Base-by-base conservation (phyloP, 805 yeast genomes). In the Huiozyma sinensis region DNA sequence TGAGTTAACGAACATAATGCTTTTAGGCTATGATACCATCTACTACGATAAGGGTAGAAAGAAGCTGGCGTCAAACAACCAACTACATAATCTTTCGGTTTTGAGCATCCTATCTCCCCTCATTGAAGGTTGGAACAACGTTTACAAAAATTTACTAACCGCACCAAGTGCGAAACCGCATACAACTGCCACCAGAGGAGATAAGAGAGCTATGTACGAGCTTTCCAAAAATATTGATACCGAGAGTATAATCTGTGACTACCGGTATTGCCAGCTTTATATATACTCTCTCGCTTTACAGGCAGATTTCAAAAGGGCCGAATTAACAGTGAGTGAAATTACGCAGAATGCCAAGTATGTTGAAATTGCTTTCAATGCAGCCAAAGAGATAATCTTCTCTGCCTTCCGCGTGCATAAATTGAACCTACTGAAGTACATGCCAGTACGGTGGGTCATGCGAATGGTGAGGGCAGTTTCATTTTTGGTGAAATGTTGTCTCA, bases 361-460 rank as follows among this genome's bases (percentile, higher is more conserved):
- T 28, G 88, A 80, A 47, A 69, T 79, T 44, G 97, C 96, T 0
- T 85, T 81, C 51, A 76, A 71, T 46, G 82, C 97, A 0, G 96
- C 96, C 1, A 79, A 80, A 53, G 94, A 84, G 57, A 75, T 85
- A 53, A 65, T 89, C 28, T 71, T 74, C 27, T 81, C 83, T 5
- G 83, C 89, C 4, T 77, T 76, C 44, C 65, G 92, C 35, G 78
- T 87, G 6, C 85, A 81, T 53, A 70, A 70, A 48, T 64, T 82
- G 46, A 76, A 73, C 46, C 65, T 81, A 69, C 65, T 87, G 43
- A 70, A 78, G 45, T 82, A 72, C 56, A 86, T 88, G 80, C 96
- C 97, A 1, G 88, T 87, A n/a, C 69, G 95, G 49, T 88, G 96
- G 95, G 79, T 83, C 6, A 82, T 85, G 0, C 71, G 95, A 42